Evolutionary conservation across 306 rosid species (phyloP).

Genomic region (Elaeagnus macrophylla): DNA sequence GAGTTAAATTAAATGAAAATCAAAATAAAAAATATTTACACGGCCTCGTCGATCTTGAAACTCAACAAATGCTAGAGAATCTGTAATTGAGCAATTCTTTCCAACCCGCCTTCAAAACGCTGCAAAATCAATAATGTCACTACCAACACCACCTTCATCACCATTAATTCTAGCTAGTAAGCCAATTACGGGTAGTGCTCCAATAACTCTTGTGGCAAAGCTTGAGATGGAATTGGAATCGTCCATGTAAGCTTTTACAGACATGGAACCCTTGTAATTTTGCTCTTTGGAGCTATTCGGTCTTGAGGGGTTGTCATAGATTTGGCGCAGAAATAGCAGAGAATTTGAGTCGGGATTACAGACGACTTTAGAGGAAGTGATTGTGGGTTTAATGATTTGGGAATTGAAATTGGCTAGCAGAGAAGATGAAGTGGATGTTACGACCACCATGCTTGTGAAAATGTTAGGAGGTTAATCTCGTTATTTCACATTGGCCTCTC

Average conservation of each 20-base stretch:
- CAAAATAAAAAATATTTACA: slow-evolving; percentile 24
- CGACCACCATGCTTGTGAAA: slow-evolving; percentile 33
- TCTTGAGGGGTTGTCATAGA: slow-evolving; percentile 32
- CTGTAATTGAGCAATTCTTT: slow-evolving; percentile 49
- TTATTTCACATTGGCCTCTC: slow-evolving; percentile 29
- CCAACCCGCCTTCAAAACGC: slow-evolving; percentile 85
- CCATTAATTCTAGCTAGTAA: slow-evolving; percentile 65
- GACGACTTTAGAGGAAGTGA: slow-evolving; percentile 16
- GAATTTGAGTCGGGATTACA: slow-evolving; percentile 31
- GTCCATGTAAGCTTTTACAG: slow-evolving; percentile 70
- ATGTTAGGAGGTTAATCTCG: slow-evolving; percentile 11
- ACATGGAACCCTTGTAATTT: slow-evolving; percentile 14
- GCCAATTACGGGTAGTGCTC: slow-evolving; percentile 79
- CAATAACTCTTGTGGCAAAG: slow-evolving; percentile 69
- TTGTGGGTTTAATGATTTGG: slow-evolving; percentile 10
- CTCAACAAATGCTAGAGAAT: slow-evolving; percentile 67
- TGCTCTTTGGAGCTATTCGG: slow-evolving; percentile 12
- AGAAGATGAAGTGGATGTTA: slow-evolving; percentile 32
- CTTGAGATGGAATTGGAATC: slow-evolving; percentile 48
- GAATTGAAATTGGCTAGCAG: no score
- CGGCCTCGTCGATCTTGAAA: slow-evolving; percentile 61
- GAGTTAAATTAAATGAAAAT: neutral
- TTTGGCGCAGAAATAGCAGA: slow-evolving; percentile 26
- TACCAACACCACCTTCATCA: slow-evolving; percentile 88
- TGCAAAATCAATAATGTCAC: slow-evolving; percentile 66